Evolutionary conservation across 140 eudicot genomes (phyloP).

Genomic region (Senecio squalidus): DNA sequence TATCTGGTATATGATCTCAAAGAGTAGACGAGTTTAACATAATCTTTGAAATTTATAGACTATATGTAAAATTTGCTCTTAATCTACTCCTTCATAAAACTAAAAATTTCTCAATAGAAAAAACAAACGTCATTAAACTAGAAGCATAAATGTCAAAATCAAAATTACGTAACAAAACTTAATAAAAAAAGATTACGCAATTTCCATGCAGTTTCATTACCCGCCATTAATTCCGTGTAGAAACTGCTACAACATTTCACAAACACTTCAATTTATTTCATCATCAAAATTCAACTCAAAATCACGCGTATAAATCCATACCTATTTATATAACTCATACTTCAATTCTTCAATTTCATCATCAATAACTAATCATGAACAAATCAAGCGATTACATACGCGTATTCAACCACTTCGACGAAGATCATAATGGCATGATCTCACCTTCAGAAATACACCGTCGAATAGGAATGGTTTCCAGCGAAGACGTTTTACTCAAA

Average conservation of each 20-base stretch:
- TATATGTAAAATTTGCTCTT: no score
- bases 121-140: not conserved
- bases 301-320: not conserved
- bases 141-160: conserved; percentile 7
- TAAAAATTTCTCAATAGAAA: no score
- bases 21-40: no score
- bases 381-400: conserved; percentile 23
- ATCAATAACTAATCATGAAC: conserved; percentile 2
- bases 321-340: not conserved
- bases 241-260: no score
- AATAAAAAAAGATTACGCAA: not conserved
- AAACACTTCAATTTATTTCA: no score
- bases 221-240: not conserved
- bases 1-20: no score
- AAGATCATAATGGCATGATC: conserved; percentile 36
- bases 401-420: conserved; percentile 38
- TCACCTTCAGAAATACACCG: conserved; percentile 23
- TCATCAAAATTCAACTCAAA: not conserved
- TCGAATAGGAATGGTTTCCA: conserved; percentile 10
- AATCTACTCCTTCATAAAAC: no score
- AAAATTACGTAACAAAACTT: not conserved
- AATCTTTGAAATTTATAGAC: no score
- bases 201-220: conserved; percentile 8
- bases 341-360: not conserved
- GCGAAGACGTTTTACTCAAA: conserved; percentile 22